Base-by-base conservation (phyloP, 768 basidiomycete genomes). In the Phanerodontia chrysosporium region DNA sequence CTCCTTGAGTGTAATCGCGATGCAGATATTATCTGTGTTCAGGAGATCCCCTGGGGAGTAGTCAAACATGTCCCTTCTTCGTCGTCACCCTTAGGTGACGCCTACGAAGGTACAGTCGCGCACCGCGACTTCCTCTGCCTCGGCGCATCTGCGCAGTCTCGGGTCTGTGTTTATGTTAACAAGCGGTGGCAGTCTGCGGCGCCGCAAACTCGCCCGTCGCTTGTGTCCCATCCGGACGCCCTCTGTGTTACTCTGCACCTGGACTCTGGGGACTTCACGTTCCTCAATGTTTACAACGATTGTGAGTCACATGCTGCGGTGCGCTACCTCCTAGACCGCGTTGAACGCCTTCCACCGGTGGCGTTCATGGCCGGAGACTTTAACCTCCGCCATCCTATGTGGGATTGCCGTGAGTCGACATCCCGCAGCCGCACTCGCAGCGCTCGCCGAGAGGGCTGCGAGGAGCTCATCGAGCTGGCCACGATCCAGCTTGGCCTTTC, bases 241-340 rank as follows among this genome's bases (percentile, higher is more conserved):
- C n/a, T 49, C 2, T 30, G 27, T 39, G 35, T 58, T 1, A 21
- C 57, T 2, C 22, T 58, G 5, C 30, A 32, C 7, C 22, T 49
- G 5, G 8, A 13, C 13, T 7, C 12, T 24, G 30, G 57, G 18
- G 22, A 8, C 16, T 6, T 58, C 1, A 29, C 27, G 6, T 49
- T 58, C 27, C 49, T 58, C n/a, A 58, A 58, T 42, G 46, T 58
- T 1, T 58, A 58, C 46, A 58, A 58, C 27, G 28, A 49, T n/a
- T 24, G 29, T 2, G 6, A 5, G 5, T 28, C 46, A 1, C 25
- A 12, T 21, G 22, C 6, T 32, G 46, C 57, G 18, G 28, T 58
- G 6, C 28, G 9, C 9, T 35, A 35, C 49, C 46, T 51, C 18
- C 29, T 32, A 4, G 46, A 58, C n/a, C 29, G 57, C 9, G 57